phyloP scores from a whole-genome alignment of 768 basidiomycete species.

The Porphyrellus cyaneotinctus region DNA sequence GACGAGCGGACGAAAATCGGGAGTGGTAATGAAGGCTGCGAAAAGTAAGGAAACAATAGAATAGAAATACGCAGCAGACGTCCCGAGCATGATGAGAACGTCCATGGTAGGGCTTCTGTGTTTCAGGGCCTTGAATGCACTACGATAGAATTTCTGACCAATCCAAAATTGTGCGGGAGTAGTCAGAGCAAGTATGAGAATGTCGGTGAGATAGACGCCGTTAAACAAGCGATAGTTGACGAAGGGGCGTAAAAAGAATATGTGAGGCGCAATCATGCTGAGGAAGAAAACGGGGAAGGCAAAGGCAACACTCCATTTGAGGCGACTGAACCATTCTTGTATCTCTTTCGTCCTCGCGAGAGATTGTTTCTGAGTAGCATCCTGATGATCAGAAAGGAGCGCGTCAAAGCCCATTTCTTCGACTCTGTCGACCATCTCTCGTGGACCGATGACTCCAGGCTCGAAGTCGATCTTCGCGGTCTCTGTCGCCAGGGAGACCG shows the following conservation, averaged over 20 bases:
- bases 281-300: slow-evolving; percentile 94
- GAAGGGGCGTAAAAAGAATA: slow-evolving; percentile 56
- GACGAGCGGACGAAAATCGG: slow-evolving; percentile 73
- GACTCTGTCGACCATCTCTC: slow-evolving; percentile 86
- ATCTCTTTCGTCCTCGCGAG: slow-evolving; percentile 89
- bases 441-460: slow-evolving; percentile 62
- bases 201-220: slow-evolving; percentile 78
- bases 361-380: slow-evolving; percentile 80
- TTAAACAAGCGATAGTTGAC: slow-evolving; percentile 49
- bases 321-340: slow-evolving; percentile 79
- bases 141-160: slow-evolving; percentile 80
- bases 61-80: slow-evolving; percentile 90
- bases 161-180: slow-evolving; percentile 94
- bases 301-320: slow-evolving; percentile 70
- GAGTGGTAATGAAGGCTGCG: slow-evolving; percentile 59
- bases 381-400: slow-evolving; percentile 73
- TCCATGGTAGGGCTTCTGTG: slow-evolving; percentile 96
- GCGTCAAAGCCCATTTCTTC: slow-evolving; percentile 91
- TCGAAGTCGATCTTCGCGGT: slow-evolving; percentile 76
- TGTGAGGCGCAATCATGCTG: slow-evolving; percentile 74
- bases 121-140: slow-evolving; percentile 86
- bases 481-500: slow-evolving; percentile 74
- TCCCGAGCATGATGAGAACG: slow-evolving; percentile 93
- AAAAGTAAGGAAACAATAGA: slow-evolving; percentile 68
- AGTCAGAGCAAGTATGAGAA: slow-evolving; percentile 71